phyloP scores from a whole-genome alignment of 2,329 filamentous ascomycete species.

The Didymella pomorum region DNA sequence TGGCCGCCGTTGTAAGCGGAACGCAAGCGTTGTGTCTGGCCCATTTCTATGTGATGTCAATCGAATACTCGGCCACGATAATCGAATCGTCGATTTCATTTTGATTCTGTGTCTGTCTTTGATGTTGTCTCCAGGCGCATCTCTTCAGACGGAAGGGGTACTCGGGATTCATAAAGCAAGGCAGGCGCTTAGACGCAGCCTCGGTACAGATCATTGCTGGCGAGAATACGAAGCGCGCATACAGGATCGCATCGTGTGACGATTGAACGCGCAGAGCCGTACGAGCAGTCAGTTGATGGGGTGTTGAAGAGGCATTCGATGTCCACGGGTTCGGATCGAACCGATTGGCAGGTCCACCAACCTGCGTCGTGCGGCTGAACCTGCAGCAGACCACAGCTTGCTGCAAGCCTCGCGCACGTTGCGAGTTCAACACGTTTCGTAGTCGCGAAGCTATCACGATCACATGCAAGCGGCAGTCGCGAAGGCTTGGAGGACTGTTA shows the following conservation, averaged over 20 bases:
- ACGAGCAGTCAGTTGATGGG: background rate
- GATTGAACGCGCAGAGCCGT: background rate
- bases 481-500: slow-evolving; percentile 8
- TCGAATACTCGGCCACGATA: background rate
- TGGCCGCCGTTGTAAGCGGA: slow-evolving; percentile 8
- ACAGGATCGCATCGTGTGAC: background rate
- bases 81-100: background rate
- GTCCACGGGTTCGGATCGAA: slow-evolving; percentile 1
- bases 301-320: background rate
- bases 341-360: slow-evolving; percentile 4
- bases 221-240: background rate
- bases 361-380: slow-evolving; percentile 11
- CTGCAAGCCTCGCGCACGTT: slow-evolving; percentile 1
- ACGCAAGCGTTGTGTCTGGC: slow-evolving; percentile 13
- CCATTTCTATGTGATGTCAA: slow-evolving; percentile 6
- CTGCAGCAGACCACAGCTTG: slow-evolving; percentile 6
- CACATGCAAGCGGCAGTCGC: slow-evolving; percentile 18
- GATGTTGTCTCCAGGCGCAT: background rate
- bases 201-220: background rate
- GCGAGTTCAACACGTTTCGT: slow-evolving; percentile 8
- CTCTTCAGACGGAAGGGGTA: background rate
- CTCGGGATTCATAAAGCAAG: background rate
- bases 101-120: background rate
- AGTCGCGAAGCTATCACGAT: background rate
- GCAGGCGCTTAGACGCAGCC: background rate